Conservation (phyloP, 202 grass and related monocot species). For the Zizania palustris region DNA sequence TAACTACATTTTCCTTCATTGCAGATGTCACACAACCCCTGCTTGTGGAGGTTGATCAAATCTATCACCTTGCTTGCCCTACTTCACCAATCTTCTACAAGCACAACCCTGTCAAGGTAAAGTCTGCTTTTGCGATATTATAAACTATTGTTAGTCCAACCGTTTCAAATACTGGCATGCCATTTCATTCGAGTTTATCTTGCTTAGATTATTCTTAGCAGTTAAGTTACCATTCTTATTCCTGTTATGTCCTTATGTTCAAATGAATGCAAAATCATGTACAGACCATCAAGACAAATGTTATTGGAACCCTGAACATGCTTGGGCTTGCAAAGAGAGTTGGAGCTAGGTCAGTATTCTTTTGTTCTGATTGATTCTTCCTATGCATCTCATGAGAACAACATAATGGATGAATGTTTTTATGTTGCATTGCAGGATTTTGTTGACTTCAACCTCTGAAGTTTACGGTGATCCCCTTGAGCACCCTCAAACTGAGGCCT, state of each 20-base stretch:
- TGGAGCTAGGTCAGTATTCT: constrained; percentile 73
- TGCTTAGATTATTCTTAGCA: no score
- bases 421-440: constrained; percentile 63
- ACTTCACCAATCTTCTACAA: constrained; percentile 99
- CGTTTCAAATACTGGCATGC: neutral
- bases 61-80: constrained; percentile 99
- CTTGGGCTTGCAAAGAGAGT: constrained; percentile 99
- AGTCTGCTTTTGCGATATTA: constrained; percentile 26
- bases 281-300: constrained; percentile 99
- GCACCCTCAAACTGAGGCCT: constrained; percentile 95
- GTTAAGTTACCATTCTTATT: neutral
- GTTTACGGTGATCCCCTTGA: constrained; percentile 97
- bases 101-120: constrained; percentile 97
- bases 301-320: constrained; percentile 99
- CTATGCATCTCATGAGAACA: constrained; percentile 17
- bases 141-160: neutral
- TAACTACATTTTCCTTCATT: constrained; percentile 28
- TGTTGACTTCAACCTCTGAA: constrained; percentile 99
- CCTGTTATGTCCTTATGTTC: constrained; percentile 3
- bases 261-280: constrained; percentile 23
- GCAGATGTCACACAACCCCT: constrained; percentile 89
- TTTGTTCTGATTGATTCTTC: constrained; percentile 13
- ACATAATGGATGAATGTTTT: constrained; percentile 17
- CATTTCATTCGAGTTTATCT: no score
- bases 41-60: constrained; percentile 97